A percentile compares a stretch with the other conserved stretches of the same genome.
These are phyloP conservation scores for Gamsiella multidivaricata DNA, from an alignment of 192 early-diverging fungal species.

Conservation along the genomic window DNA sequence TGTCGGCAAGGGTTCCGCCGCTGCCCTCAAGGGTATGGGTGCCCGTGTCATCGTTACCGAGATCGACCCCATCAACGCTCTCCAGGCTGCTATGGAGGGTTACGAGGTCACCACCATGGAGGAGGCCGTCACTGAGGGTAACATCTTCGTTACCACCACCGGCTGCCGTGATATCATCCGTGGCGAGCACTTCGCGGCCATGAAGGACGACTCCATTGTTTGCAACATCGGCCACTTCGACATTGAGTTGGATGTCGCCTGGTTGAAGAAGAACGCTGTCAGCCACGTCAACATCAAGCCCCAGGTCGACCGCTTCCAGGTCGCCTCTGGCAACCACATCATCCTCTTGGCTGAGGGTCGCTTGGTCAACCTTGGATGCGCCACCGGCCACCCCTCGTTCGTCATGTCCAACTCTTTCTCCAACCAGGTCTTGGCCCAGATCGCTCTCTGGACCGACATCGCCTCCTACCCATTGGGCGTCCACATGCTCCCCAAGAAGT, in stretches of 20 bases:
- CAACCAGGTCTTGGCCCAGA: slow-evolving; percentile 99
- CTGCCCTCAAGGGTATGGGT: slow-evolving; percentile 97
- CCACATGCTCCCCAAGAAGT: slow-evolving; percentile 98
- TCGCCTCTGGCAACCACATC: slow-evolving; percentile 91
- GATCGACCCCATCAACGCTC: slow-evolving; percentile 99
- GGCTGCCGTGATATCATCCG: slow-evolving; percentile 99
- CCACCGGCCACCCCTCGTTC: slow-evolving; percentile 98
- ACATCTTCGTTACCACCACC: slow-evolving; percentile 99
- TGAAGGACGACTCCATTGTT: slow-evolving; percentile 99
- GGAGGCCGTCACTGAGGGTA: slow-evolving; percentile 89
- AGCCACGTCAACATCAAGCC: slow-evolving; percentile 96
- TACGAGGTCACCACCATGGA: slow-evolving; percentile 99
- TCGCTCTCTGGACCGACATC: slow-evolving; percentile 96
- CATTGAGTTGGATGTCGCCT: slow-evolving; percentile 98
- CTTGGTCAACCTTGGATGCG: slow-evolving; percentile 99
- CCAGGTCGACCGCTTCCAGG: slow-evolving; percentile 96
- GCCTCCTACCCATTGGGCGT: slow-evolving; percentile 92
- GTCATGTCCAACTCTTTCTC: slow-evolving; percentile 99
- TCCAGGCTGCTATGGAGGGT: slow-evolving; percentile 99
- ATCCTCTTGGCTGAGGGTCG: slow-evolving; percentile 98
- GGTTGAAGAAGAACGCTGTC: slow-evolving; percentile 95
- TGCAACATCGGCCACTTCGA: slow-evolving; percentile 99
- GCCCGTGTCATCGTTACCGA: slow-evolving; percentile 98
- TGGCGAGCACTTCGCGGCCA: slow-evolving; percentile 79
- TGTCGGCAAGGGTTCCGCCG: slow-evolving; percentile 99